Conservation (phyloP, 257 asterid genomes). For the Solanum pinnatisectum region DNA sequence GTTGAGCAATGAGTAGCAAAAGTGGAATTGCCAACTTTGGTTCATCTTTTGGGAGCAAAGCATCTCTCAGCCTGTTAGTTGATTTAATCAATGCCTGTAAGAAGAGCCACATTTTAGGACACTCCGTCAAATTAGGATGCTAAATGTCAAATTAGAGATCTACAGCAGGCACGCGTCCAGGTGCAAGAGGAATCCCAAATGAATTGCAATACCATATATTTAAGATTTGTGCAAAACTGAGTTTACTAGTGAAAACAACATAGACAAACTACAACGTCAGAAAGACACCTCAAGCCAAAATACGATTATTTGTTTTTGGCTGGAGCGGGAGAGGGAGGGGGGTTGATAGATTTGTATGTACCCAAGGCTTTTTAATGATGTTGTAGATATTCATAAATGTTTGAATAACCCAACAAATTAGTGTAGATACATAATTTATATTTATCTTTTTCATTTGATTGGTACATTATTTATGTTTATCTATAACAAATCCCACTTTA, state of each 20-base stretch:
- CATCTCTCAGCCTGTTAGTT: constrained; percentile 86
- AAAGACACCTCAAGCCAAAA: background rate
- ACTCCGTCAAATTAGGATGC: background rate
- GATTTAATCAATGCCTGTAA: constrained; percentile 93
- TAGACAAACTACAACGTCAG: background rate
- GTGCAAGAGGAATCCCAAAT: background rate
- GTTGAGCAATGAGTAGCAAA: constrained; percentile 87
- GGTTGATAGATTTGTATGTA: background rate
- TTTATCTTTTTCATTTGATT: background rate
- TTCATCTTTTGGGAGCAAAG: constrained; percentile 86
- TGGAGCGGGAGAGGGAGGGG: background rate
- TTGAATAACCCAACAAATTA: background rate
- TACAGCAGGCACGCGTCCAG: background rate
- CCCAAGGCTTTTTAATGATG: background rate
- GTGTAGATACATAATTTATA: background rate
- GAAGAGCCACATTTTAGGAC: background rate
- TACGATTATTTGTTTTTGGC: background rate
- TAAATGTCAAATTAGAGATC: background rate
- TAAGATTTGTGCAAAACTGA: background rate
- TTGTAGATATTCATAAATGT: background rate
- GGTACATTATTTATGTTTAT: background rate
- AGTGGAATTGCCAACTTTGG: constrained; percentile 92
- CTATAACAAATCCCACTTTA: background rate
- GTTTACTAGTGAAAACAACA: background rate
- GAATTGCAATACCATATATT: background rate